Base-by-base conservation (phyloP, 352 stramenopile species). In the Phytophthora idaei region DNA sequence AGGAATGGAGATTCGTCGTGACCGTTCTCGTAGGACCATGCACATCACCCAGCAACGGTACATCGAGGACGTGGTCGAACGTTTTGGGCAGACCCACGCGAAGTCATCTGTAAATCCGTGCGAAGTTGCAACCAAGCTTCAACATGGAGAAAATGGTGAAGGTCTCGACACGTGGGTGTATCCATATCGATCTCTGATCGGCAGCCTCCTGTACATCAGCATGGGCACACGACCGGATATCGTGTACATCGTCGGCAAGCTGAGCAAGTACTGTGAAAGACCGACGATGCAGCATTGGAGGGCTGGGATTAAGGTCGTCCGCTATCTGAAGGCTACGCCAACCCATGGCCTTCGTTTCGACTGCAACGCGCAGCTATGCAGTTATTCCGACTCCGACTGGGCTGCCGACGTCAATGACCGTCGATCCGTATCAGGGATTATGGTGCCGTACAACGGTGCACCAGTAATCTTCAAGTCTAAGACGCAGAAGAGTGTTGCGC, bases 381-480 rank as follows among this genome's bases (percentile, higher is more conserved):
- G 47, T 27, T 54, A 52, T 54, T 54, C 27, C 12, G 59, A 74
- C 37, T 54, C 66, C n/a, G 58, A 74, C 55, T 69, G 60, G 60
- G 60, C 15, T 3, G 45, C n/a, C 10, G 56, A 61, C 44, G 9
- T 50, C 17, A 14, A 69, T 12, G 56, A 64, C n/a, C 44, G 51
- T 14, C 28, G 34, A 17, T 74, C 60, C 4, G 47, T 64, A 14
- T 70, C 60, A 5, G 66, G 66, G 8, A 21, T 69, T 2, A 57
- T 64, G 53, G 14, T 69, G 31, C 32, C 66, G 25, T 66, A 69
- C 28, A 56, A 61, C 12, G 49, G 48, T 8, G 60, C 45, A 2
- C 60, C 58, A 1, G 44, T 69, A 1, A 44, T 71, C 14, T 81
- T 56, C 47, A 74, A 74, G 36, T 73, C 64, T n/a, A 71, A 66